Conservation (phyloP, 148 eudicot species). For the Cornus controversa region DNA sequence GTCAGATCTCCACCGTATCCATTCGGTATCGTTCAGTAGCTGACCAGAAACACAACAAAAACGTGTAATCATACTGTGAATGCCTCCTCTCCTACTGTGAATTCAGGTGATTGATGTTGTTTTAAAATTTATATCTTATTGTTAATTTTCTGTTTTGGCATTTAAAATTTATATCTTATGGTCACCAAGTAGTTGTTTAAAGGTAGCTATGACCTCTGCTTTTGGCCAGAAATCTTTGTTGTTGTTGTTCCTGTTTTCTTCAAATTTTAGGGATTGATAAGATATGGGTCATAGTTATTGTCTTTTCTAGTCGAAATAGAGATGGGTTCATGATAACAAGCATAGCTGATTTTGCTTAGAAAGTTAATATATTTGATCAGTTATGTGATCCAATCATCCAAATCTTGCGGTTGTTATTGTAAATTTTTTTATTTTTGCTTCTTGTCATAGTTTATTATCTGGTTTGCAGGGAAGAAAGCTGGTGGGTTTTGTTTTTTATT, state of each 20-base stretch:
- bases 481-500: no score
- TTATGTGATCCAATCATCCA: no score
- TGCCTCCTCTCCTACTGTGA: not conserved
- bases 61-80: conserved; percentile 22
- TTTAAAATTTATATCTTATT: not conserved
- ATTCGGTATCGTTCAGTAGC: conserved; percentile 17
- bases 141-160: not conserved
- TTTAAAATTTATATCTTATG: no score
- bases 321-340: not conserved
- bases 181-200: not conserved
- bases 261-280: not conserved
- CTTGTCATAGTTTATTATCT: no score
- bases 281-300: not conserved
- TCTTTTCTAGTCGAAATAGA: not conserved
- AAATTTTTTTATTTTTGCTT: no score
- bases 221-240: not conserved
- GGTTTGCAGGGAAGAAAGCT: no score
- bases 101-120: not conserved
- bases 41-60: conserved; percentile 8
- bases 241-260: not conserved
- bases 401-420: no score
- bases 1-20: conserved; percentile 37
- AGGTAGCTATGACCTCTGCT: conserved; percentile 3
- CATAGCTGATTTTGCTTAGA: conserved; percentile 1
- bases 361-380: no score